Conservation (phyloP, 192 early-diverging fungal species). For the Oehlia diaphana region DNA sequence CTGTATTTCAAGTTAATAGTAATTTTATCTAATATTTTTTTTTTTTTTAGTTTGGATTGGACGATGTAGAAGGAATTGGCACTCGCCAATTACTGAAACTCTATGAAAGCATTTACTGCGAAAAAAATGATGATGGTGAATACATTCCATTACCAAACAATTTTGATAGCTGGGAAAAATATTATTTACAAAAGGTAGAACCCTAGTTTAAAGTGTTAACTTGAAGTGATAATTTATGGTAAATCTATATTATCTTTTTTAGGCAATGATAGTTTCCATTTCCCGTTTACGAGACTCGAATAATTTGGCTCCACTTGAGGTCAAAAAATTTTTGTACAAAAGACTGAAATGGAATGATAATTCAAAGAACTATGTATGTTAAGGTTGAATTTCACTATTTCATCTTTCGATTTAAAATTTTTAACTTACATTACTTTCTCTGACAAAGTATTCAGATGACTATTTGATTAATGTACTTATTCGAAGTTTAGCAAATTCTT, state of each 20-base stretch:
- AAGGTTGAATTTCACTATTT: not conserved
- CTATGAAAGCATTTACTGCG: conserved; percentile 74
- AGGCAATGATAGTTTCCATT: conserved; percentile 72
- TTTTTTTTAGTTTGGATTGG: conserved; percentile 48
- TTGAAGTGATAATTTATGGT: not conserved
- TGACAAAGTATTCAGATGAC: conserved; percentile 67
- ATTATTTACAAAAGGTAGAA: conserved; percentile 80
- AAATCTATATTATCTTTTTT: not conserved
- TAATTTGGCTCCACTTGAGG: conserved; percentile 60
- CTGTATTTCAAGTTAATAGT: not conserved
- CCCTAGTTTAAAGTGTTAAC: too few species aligned
- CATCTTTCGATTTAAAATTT: not conserved
- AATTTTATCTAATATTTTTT: not conserved
- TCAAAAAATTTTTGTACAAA: conserved; percentile 69
- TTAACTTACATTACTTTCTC: not conserved
- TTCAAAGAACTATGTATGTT: conserved; percentile 46
- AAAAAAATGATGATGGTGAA: conserved; percentile 38
- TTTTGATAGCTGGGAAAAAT: conserved; percentile 84
- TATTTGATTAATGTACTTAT: conserved; percentile 52
- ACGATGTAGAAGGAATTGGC: conserved; percentile 63
- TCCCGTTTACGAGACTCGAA: conserved; percentile 64
- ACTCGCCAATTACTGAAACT: conserved; percentile 72
- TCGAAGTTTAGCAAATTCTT: not conserved
- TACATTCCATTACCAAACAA: conserved; percentile 86
- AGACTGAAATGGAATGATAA: conserved; percentile 94